Evolutionary conservation across 106 monocot species (phyloP).

Genomic region (Platanthera zijinensis): DNA sequence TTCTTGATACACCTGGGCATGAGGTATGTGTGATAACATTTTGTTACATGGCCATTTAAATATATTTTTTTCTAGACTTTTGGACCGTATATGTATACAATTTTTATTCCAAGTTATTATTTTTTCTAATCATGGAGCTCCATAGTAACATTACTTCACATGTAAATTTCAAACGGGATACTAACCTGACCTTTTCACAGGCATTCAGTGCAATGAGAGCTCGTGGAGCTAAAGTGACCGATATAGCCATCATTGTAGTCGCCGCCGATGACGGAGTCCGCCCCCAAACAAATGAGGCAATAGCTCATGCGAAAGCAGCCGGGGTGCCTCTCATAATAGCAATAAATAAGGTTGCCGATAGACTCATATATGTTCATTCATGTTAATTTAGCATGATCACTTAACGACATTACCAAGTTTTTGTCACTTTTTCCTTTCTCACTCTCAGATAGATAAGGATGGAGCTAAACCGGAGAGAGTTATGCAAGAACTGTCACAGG

Average conservation of each 20-base stretch:
- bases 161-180: background rate
- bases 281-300: slow-evolving; percentile 93
- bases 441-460: slow-evolving; percentile 78
- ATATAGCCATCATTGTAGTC: slow-evolving; percentile 87
- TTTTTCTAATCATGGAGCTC: background rate
- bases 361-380: background rate
- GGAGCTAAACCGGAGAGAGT: slow-evolving; percentile 87
- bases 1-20: slow-evolving; percentile 97
- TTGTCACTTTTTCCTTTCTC: background rate
- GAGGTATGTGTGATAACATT: slow-evolving; percentile 40
- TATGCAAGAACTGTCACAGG: slow-evolving; percentile 93
- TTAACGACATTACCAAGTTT: background rate
- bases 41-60: background rate
- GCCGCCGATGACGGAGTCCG: slow-evolving; percentile 99
- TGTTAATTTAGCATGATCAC: background rate
- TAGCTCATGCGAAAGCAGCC: slow-evolving; percentile 99
- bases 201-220: slow-evolving; percentile 99
- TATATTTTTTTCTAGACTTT: background rate
- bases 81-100: background rate
- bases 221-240: slow-evolving; percentile 89
- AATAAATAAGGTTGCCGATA: slow-evolving; percentile 71
- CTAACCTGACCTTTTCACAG: slow-evolving; percentile 29
- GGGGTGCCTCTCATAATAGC: slow-evolving; percentile 88
- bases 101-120: background rate
- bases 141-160: slow-evolving; percentile 1